Conservation (phyloP, 1,139 yeast genomes). For the Candida gigantensis region DNA sequence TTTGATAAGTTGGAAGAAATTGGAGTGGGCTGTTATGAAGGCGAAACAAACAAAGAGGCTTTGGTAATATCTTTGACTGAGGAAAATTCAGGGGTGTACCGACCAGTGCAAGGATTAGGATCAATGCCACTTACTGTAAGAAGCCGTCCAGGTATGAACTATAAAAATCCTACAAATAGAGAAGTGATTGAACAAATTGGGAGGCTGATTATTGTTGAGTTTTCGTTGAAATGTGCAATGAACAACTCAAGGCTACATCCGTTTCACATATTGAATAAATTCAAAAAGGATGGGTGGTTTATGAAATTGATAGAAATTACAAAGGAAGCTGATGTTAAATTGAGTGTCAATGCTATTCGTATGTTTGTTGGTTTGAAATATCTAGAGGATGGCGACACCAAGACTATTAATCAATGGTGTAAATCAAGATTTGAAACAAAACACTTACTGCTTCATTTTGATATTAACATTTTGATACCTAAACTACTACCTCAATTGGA, state of each 20-base stretch:
- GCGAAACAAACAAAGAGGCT: not conserved
- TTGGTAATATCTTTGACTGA: not conserved
- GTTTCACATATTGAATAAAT: not conserved
- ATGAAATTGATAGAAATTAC: not conserved
- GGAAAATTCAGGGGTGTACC: not conserved
- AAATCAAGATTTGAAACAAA: not conserved
- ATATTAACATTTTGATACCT: not conserved
- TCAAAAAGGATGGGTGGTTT: not conserved
- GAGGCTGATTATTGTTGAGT: constrained; percentile 7
- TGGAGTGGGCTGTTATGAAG: constrained; percentile 6
- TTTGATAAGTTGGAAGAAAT: constrained; percentile 4
- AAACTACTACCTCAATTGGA: not conserved
- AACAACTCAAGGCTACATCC: not conserved
- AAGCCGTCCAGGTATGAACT: constrained; percentile 3
- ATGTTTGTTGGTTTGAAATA: constrained; percentile 4
- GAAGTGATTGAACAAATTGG: constrained; percentile 8
- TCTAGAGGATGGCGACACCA: not conserved
- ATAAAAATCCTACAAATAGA: constrained; percentile 7
- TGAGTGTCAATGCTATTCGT: not conserved
- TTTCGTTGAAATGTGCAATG: constrained; percentile 3
- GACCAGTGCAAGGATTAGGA: not conserved
- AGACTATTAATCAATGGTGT: not conserved
- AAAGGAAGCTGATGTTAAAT: not conserved
- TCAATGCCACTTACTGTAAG: constrained; percentile 1
- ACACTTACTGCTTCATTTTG: constrained; percentile 3